Evolutionary conservation across 2,329 filamentous ascomycete genomes (phyloP).

Genomic region (Emergomyces africanus): DNA sequence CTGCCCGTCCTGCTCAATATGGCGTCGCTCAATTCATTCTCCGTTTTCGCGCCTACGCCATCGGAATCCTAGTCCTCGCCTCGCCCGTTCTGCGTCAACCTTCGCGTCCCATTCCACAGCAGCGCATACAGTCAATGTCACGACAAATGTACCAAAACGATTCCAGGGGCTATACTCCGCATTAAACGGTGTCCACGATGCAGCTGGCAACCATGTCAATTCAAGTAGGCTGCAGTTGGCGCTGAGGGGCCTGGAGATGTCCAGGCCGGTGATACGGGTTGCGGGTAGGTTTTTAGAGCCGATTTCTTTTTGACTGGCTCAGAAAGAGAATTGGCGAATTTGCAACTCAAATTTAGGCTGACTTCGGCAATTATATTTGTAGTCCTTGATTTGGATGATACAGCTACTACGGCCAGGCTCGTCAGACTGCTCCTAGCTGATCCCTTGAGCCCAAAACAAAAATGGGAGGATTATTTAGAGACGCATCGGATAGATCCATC

Average conservation of each 20-base stretch:
- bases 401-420: conserved; percentile 43
- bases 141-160: conserved; percentile 39
- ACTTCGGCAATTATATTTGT: conserved; percentile 2
- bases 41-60: conserved; percentile 6
- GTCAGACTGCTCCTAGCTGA: conserved; percentile 59
- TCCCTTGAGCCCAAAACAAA: conserved; percentile 48
- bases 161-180: conserved; percentile 42
- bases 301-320: neutral
- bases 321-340: neutral
- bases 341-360: neutral
- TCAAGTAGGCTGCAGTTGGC: conserved; percentile 48
- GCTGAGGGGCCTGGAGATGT: conserved; percentile 42
- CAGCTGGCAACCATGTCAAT: conserved; percentile 44
- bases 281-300: conserved; percentile 31
- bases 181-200: conserved; percentile 38
- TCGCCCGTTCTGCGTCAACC: conserved; percentile 18
- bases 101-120: conserved; percentile 39
- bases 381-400: conserved; percentile 41
- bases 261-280: conserved; percentile 41
- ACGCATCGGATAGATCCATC: conserved; percentile 33
- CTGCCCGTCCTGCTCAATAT: conserved; percentile 31
- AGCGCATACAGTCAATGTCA: conserved; percentile 41
- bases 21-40: conserved; percentile 23
- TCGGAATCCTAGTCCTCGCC: conserved; percentile 4
- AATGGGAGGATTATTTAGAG: conserved; percentile 55